phyloP scores from a whole-genome alignment of 352 stramenopile species.

The Phytopythium delawarense region DNA sequence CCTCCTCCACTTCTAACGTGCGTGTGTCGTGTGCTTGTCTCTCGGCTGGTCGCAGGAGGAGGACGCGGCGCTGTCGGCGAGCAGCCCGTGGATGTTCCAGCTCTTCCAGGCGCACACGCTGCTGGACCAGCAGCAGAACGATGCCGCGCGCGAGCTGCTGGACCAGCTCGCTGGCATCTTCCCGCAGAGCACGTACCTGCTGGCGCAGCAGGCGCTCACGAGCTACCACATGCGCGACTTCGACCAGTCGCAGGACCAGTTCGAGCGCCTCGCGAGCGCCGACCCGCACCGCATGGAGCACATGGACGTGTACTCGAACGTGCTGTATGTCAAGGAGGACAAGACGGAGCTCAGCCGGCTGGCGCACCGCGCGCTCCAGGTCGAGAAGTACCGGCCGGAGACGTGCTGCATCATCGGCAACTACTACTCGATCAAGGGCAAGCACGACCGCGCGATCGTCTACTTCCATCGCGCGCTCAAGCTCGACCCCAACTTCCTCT shows the following conservation, averaged over 20 bases:
- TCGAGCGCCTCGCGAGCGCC: slow-evolving; percentile 49
- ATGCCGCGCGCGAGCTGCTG: slow-evolving; percentile 53
- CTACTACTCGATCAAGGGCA: slow-evolving; percentile 88
- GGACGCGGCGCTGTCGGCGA: slow-evolving; percentile 40
- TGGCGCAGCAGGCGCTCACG: slow-evolving; percentile 69
- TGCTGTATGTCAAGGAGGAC: slow-evolving; percentile 85
- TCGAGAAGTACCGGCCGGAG: slow-evolving; percentile 97
- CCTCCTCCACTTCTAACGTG: slow-evolving; percentile 8
- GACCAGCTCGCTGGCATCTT: slow-evolving; percentile 48
- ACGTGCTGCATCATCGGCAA: slow-evolving; percentile 97
- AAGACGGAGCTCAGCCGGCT: slow-evolving; percentile 86
- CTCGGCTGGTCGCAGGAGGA: slow-evolving; percentile 35
- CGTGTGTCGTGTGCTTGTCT: neutral
- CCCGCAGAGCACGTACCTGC: slow-evolving; percentile 64
- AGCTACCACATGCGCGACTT: slow-evolving; percentile 86
- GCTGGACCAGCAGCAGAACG: slow-evolving; percentile 75
- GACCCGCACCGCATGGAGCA: slow-evolving; percentile 77
- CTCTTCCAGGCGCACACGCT: slow-evolving; percentile 81
- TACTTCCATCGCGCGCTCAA: slow-evolving; percentile 97
- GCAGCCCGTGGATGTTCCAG: slow-evolving; percentile 77
- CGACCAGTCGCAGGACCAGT: slow-evolving; percentile 71
- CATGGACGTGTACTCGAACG: slow-evolving; percentile 87
- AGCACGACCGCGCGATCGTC: slow-evolving; percentile 96
- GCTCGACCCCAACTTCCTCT: slow-evolving; percentile 93
- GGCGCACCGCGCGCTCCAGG: slow-evolving; percentile 87